phyloP scores from a whole-genome alignment of 2,329 filamentous ascomycete genomes.

The Pseudogymnoascus sp. region DNA sequence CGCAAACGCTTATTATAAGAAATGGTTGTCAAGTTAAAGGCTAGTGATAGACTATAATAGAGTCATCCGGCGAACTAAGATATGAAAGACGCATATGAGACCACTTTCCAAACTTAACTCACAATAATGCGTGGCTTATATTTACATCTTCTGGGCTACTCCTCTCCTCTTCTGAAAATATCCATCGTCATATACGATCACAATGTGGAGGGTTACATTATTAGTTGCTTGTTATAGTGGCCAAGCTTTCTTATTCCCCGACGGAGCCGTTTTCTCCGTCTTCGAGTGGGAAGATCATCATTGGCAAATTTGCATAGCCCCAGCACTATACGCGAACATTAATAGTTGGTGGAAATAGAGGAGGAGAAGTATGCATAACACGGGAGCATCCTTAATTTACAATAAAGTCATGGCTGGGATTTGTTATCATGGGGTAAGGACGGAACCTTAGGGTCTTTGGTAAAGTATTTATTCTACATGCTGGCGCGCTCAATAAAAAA shows the following conservation, averaged over 20 bases:
- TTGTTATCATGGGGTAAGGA: not conserved
- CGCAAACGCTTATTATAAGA: not conserved
- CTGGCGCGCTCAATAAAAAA: not conserved
- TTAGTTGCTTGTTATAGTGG: not conserved
- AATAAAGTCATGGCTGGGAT: not conserved
- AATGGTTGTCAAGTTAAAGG: not conserved
- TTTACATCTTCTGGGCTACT: not conserved
- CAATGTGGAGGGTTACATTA: not conserved
- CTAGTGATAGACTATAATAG: not conserved
- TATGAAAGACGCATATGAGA: not conserved
- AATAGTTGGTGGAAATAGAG: not conserved
- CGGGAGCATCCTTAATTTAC: not conserved
- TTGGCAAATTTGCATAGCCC: not conserved
- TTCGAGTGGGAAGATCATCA: not conserved
- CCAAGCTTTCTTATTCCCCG: not conserved
- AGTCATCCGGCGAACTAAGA: not conserved
- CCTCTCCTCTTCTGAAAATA: not conserved
- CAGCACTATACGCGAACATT: not conserved
- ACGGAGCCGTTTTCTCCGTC: slow-evolving; percentile 2
- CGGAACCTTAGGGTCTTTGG: not conserved
- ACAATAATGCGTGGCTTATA: too few species aligned
- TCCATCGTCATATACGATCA: not conserved
- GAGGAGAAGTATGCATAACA: not conserved
- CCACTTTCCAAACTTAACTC: not conserved
- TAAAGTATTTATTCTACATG: not conserved